Evolutionary conservation across 306 rosid genomes (phyloP), one percentile per base, ranked within the genome.

Genomic region (Quercus parvula): DNA sequence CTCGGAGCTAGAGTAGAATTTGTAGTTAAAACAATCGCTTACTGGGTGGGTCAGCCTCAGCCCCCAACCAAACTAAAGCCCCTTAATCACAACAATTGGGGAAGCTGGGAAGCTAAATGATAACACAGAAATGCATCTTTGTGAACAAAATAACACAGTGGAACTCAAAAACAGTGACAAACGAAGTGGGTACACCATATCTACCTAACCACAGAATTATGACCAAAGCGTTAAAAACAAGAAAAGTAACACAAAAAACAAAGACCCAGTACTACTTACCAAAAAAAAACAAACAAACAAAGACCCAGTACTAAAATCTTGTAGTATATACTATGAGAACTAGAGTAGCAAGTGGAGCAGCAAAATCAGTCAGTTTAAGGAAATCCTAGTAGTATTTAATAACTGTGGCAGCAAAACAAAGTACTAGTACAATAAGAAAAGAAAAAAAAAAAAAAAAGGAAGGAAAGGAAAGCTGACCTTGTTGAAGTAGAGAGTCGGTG

Each of bases 401-500:
- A 59, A 4, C 46, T 8, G 25, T 20, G 25, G 27, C 33, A 59
- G 28, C 24, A 31, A 71, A 83, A 51, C 49, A 56, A 81, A 76
- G 7, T 8, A 38, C 10, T 6, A 6, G 10, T 38, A 6, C 15
- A 49, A 1, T 2, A 25, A 28, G n/a, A 41, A 24, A 70, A 30
- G 27, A 30, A 24, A 24, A 10, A 51, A 52, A 30, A 66, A 24
- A 4, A 74, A 14, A 12, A 54, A 14, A 14, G 10, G 56, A 74
- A 68, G 58, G 78, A 61, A 51, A 13, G 56, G 52, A 59, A 74
- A 27, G 81, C 81, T 52, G 22, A 93, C 99, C 75, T 89, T 22
- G 78, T 38, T 6, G 92, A 87, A 83, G 91, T 76, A 14, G 94
- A 89, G 56, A 85, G 83, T 25, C 98, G 99, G 81, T 78, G 86